Conservation (phyloP, 345 rosid species). For the Rubroshorea leprosula region DNA sequence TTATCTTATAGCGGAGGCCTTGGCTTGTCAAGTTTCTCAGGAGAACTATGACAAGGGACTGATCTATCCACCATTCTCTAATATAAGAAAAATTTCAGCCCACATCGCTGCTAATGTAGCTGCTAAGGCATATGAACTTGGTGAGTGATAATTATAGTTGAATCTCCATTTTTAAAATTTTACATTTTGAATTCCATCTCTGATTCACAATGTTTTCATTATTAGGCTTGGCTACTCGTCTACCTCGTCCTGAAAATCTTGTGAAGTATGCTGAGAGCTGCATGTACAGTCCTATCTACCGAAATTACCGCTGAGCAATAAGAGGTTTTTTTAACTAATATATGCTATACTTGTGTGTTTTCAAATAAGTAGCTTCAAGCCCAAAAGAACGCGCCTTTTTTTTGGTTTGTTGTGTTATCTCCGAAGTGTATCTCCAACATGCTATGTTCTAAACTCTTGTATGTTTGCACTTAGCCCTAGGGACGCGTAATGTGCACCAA, state of each 20-base stretch:
- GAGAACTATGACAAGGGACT: slow-evolving; percentile 73
- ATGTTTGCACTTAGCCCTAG: too few species aligned
- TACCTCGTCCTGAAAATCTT: slow-evolving; percentile 78
- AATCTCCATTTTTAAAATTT: background rate
- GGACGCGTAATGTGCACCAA: too few species aligned
- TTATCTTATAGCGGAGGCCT: slow-evolving; percentile 60
- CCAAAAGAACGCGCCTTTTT: background rate
- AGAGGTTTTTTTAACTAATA: background rate
- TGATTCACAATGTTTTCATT: background rate
- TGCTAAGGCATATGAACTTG: slow-evolving; percentile 87
- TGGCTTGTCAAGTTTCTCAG: slow-evolving; percentile 70
- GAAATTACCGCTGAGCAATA: slow-evolving; percentile 48
- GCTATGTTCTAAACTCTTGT: too few species aligned
- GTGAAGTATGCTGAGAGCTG: slow-evolving; percentile 83
- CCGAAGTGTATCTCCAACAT: background rate
- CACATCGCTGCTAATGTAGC: slow-evolving; percentile 92
- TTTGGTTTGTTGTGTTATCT: background rate
- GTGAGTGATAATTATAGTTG: slow-evolving; percentile 26
- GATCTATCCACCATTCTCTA: slow-evolving; percentile 80
- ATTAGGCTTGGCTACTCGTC: slow-evolving; percentile 75
- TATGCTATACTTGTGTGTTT: background rate
- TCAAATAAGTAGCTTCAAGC: background rate
- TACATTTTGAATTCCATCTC: background rate
- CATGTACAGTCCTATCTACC: slow-evolving; percentile 86
- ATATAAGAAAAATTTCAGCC: slow-evolving; percentile 83